phyloP scores from a whole-genome alignment of 805 yeast species.

The Candida sonorensis region DNA sequence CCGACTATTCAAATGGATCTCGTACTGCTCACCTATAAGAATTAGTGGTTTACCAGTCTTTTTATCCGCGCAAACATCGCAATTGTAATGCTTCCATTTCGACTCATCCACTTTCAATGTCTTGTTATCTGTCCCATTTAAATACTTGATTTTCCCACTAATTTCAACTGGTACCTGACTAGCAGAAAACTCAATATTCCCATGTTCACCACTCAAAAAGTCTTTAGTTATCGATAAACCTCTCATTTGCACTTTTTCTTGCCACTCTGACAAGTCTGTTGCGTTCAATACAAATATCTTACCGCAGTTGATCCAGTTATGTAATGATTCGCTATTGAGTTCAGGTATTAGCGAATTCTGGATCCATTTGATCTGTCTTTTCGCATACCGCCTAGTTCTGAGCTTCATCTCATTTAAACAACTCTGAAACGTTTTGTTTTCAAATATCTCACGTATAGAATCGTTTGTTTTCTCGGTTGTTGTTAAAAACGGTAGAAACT shows the following conservation, averaged over 20 bases:
- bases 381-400: slow-evolving; percentile 81
- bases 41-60: slow-evolving; percentile 45
- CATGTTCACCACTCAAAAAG: slow-evolving; percentile 20
- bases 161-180: slow-evolving; percentile 15
- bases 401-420: slow-evolving; percentile 75
- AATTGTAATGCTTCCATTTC: slow-evolving; percentile 61
- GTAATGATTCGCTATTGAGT: slow-evolving; percentile 38
- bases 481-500: slow-evolving; percentile 56
- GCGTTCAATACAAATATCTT: slow-evolving; percentile 69
- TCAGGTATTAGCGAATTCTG: slow-evolving; percentile 60
- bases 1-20: slow-evolving; percentile 58
- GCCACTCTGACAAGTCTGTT: slow-evolving; percentile 62
- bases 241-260: slow-evolving; percentile 41
- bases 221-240: slow-evolving; percentile 44
- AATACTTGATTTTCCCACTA: no score
- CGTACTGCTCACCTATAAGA: slow-evolving; percentile 71
- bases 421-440: slow-evolving; percentile 25
- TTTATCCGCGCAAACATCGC: slow-evolving; percentile 58
- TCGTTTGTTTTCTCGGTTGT: slow-evolving; percentile 25
- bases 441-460: slow-evolving; percentile 2
- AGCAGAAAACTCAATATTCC: slow-evolving; percentile 1
- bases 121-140: slow-evolving; percentile 4
- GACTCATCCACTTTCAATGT: slow-evolving; percentile 11
- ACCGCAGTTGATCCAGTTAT: slow-evolving; percentile 50
- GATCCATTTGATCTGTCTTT: slow-evolving; percentile 88